Evolutionary conservation across 371 early-diverging fungal genomes (phyloP).

Genomic region (Mucor irregularis): DNA sequence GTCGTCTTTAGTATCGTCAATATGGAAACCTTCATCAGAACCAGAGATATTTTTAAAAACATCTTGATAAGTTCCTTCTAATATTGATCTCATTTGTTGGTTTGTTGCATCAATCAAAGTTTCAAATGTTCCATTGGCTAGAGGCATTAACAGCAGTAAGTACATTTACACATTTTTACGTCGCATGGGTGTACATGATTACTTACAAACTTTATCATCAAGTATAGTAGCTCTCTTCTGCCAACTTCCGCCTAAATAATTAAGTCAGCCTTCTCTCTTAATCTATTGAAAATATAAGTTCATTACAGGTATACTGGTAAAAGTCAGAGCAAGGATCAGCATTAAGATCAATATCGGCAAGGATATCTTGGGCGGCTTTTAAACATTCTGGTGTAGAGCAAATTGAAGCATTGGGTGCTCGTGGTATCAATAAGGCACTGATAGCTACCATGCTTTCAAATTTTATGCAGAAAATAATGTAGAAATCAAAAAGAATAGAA

Average conservation of each 20-base stretch:
- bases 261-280: too few species aligned
- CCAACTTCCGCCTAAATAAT: conserved; percentile 51
- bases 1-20: conserved; percentile 19
- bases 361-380: conserved; percentile 36
- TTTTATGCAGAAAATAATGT: too few species aligned
- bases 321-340: conserved; percentile 50
- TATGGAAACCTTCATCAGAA: conserved; percentile 3
- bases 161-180: too few species aligned
- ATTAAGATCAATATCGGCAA: conserved; percentile 20
- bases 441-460: background rate
- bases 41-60: conserved; percentile 21
- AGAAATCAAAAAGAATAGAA: too few species aligned
- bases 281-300: too few species aligned
- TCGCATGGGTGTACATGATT: too few species aligned
- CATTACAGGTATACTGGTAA: conserved; percentile 56
- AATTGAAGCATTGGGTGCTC: background rate
- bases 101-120: conserved; percentile 33
- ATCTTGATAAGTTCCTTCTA: conserved; percentile 21
- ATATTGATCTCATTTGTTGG: conserved; percentile 16
- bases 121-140: conserved; percentile 35
- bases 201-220: conserved; percentile 39
- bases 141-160: background rate
- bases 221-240: conserved; percentile 36
- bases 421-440: background rate
- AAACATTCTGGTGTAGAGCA: conserved; percentile 49